Conservation (phyloP, 176 grass and related monocot species). For the Oryza australiensis region DNA sequence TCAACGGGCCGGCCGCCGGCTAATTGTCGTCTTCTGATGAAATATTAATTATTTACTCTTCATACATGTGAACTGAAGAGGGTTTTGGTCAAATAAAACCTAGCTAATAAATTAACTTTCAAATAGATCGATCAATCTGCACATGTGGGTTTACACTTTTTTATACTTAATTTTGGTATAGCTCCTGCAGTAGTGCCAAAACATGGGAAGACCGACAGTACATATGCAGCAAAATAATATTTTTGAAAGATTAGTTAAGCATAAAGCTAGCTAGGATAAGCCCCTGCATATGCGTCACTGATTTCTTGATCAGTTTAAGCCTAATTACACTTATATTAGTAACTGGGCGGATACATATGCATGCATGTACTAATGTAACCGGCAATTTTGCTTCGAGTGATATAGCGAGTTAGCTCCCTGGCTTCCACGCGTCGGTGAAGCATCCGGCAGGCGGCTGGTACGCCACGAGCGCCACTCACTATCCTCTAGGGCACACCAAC, state of each 20-base stretch:
- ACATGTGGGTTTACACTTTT: not conserved
- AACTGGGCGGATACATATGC: not conserved
- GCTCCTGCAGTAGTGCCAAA: not conserved
- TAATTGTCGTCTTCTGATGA: not conserved
- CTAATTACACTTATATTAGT: not conserved
- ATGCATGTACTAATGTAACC: not conserved
- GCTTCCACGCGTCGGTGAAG: constrained; percentile 42
- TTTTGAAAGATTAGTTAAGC: not conserved
- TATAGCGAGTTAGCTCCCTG: not conserved
- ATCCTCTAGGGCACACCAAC: constrained; percentile 30
- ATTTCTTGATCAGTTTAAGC: not conserved
- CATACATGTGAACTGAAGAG: not conserved
- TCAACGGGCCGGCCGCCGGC: not conserved
- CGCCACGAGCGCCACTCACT: constrained; percentile 24
- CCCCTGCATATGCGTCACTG: not conserved
- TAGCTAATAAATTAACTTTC: not conserved
- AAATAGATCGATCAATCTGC: not conserved
- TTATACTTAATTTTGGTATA: not conserved
- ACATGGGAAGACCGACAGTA: not conserved
- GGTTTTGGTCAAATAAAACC: not conserved
- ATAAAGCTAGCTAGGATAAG: not conserved
- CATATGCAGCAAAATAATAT: not conserved
- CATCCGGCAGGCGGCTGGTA: constrained; percentile 39
- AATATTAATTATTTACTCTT: not conserved
- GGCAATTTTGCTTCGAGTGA: not conserved